Evolutionary conservation across 805 yeast species (phyloP).

Genomic region (Monosporozyma servazzii): DNA sequence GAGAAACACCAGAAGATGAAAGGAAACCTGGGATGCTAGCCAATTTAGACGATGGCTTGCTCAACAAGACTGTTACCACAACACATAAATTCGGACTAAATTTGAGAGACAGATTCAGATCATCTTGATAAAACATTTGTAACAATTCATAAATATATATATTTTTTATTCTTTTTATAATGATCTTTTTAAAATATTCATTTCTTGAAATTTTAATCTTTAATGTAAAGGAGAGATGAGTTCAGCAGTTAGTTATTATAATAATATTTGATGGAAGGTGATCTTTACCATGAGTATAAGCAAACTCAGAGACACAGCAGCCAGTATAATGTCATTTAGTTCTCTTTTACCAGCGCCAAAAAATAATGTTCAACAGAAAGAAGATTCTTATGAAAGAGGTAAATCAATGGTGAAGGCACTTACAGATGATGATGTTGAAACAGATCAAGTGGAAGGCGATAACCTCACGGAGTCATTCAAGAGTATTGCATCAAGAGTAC

Average conservation of each 20-base stretch:
- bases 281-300: no score
- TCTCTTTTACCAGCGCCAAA: constrained; percentile 21
- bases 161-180: neutral
- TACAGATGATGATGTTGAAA: neutral
- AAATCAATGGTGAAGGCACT: neutral
- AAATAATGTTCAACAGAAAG: constrained; percentile 1
- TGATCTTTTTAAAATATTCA: neutral
- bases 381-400: neutral
- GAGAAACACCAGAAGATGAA: constrained; percentile 10
- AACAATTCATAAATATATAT: neutral
- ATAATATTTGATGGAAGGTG: no score
- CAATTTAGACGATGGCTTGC: constrained; percentile 4
- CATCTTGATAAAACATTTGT: neutral
- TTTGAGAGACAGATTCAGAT: constrained; percentile 18
- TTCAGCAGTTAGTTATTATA: neutral
- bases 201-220: neutral
- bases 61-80: constrained; percentile 8
- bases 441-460: neutral
- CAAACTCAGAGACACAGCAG: no score
- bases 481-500: constrained; percentile 19
- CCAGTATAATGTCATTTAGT: constrained; percentile 15
- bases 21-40: neutral
- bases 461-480: neutral
- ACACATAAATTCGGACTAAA: constrained; percentile 18
- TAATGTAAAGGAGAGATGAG: neutral